Base-by-base conservation (phyloP, 768 basidiomycete species). In the Tremella mesenterica region DNA sequence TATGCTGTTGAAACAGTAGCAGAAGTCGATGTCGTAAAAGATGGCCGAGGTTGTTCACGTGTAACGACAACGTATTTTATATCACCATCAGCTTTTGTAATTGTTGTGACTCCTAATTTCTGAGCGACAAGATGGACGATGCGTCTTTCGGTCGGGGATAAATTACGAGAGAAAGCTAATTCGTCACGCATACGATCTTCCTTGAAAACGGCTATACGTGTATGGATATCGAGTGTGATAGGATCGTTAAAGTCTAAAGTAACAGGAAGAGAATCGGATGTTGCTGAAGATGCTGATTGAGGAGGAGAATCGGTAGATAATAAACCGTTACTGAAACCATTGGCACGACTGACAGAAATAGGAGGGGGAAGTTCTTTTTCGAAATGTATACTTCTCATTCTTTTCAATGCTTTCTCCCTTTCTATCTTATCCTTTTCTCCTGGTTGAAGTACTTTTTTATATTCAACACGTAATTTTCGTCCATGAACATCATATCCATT, bases 381-480 rank as follows among this genome's bases (percentile, higher is more conserved):
- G 27, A 95, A 75, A 70, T 96, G 91, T 82, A 95, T 93, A 43
- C 88, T 91, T 61, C 88, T 84, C 92, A 99, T 99, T 57, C 95
- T 81, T 59, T 92, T 85, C 58, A 99, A 83, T 1, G 95, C 95
- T 78, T 99, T 99, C 78, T 97, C 93, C 53, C 93, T 78, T 75
- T 99, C 95, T 69, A 97, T 99, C 53, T 89, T 83, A 70, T 99
- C 95, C 76, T 99, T 99, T 76, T 99, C 95, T 45, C 93, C 92
- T 3, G 92, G 91, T 73, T 96, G 92, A n/a, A 99, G 77, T 7
- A 96, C 93, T 75, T 96, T 96, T 79, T 99, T 99, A 79, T 97
- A 97, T 75, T 99, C 95, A 52, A 96, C 93, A 38, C 95, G 86
- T 47, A 99, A 79, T 75, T 96, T 97, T 65, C 95, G 87, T 21